Base-by-base conservation (phyloP, 352 stramenopile genomes). In the Phytophthora sp. region DNA sequence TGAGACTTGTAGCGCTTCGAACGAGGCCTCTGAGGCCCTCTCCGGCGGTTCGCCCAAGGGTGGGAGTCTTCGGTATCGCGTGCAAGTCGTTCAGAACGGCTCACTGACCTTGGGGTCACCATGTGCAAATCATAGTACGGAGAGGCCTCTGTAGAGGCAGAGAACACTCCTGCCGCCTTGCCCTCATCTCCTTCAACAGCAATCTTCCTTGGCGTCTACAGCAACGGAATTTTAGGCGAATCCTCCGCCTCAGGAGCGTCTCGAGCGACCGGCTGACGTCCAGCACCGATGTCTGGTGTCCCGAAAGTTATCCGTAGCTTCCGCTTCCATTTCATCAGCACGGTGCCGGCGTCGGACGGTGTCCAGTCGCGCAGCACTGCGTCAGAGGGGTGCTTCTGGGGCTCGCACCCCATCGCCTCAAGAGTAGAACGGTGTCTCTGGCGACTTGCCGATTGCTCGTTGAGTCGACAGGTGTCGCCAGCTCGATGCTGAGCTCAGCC, bases 341-440 rank as follows among this genome's bases (percentile, higher is more conserved):
- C 35, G 10, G 15, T 43, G 15, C 18, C 30, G 3, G 45, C 45
- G 15, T 42, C 12, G 0, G 18, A 10, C 11, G 45, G 9, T 3
- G 18, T 32, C 45, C 28, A 54, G 4, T 42, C 28, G 0, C 23
- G 11, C 4, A 43, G 11, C 11, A 13, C 17, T 0, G 8, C 17
- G 17, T 54, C 30, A 23, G 45, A 54, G 11, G 45, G 45, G 20
- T 30, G 24, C 28, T 18, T 32, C 27, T 32, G 18, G 28, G 45
- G 30, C 17, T 58, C 35, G 24, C 24, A 57, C 4, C 35, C 37
- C 50, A 57, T 57, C 4, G 23, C 50, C 35, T n/a, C 9, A 49
- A 17, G 11, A 57, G 50, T 20, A 21, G 26, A 23, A 57, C 50
- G 5, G 50, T 49, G 4, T 57, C 50, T 11, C 39, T 9, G 6